Evolutionary conservation across 2,329 filamentous ascomycete species (phyloP).

Genomic region (Aspergillus fumigatiaffinis): DNA sequence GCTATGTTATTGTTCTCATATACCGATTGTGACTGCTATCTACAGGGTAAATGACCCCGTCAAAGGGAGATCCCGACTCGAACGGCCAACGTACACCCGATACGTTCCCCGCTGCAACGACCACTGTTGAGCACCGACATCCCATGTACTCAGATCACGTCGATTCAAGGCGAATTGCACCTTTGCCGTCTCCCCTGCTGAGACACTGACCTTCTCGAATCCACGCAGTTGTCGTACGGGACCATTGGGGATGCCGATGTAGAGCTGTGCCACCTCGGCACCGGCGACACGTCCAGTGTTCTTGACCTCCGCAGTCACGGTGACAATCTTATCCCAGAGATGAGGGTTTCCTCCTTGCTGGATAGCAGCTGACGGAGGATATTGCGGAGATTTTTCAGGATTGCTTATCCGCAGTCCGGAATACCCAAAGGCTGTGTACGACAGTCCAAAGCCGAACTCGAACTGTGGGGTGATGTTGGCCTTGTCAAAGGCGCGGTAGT

Average conservation of each 20-base stretch:
- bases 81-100: conserved; percentile 20
- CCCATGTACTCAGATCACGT: conserved; percentile 29
- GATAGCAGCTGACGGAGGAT: conserved; percentile 38
- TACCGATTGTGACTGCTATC: not conserved
- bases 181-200: conserved; percentile 35
- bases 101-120: conserved; percentile 12
- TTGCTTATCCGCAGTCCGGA: conserved; percentile 6
- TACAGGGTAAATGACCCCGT: conserved; percentile 5
- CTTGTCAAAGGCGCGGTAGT: conserved; percentile 52
- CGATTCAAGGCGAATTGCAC: conserved; percentile 43
- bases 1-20: not conserved
- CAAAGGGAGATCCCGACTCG: conserved; percentile 20
- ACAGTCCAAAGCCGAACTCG: conserved; percentile 37
- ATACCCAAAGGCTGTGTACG: conserved; percentile 25
- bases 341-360: conserved; percentile 50
- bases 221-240: conserved; percentile 43
- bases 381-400: conserved; percentile 1
- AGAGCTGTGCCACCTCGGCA: conserved; percentile 52
- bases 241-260: conserved; percentile 40
- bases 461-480: conserved; percentile 34
- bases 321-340: conserved; percentile 50
- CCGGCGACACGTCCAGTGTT: conserved; percentile 49
- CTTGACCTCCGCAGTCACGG: conserved; percentile 43
- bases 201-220: conserved; percentile 49
- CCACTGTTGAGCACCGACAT: conserved; percentile 24